Percentiles rank a stretch among this genome's conserved stretches.
These are phyloP conservation scores for Alternaria gansuensis DNA, from an alignment of 2,329 filamentous ascomycete genomes.

Conservation along the genomic window DNA sequence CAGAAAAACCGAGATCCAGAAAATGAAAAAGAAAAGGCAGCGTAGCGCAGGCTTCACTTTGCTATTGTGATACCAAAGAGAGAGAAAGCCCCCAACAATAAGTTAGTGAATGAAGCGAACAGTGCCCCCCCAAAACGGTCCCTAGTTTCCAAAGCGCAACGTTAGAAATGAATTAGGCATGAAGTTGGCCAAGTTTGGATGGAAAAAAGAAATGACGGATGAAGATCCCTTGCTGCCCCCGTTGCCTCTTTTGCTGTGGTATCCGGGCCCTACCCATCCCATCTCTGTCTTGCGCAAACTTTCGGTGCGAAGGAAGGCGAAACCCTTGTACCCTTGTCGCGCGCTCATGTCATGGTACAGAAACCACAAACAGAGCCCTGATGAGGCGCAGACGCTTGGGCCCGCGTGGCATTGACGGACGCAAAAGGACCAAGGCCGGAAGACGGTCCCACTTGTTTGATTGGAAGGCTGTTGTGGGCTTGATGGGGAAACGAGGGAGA, in stretches of 20 bases:
- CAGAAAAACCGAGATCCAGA: neutral
- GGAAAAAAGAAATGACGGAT: slow-evolving; percentile 8
- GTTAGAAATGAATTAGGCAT: slow-evolving; percentile 8
- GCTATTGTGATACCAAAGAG: neutral
- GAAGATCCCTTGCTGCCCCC: slow-evolving; percentile 3
- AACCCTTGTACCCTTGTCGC: slow-evolving; percentile 2
- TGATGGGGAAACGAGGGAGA: slow-evolving; percentile 11
- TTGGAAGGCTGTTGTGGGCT: slow-evolving; percentile 15
- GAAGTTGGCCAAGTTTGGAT: slow-evolving; percentile 7
- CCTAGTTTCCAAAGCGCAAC: slow-evolving; percentile 9
- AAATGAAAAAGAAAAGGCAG: slow-evolving; percentile 1
- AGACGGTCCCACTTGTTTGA: slow-evolving; percentile 13
- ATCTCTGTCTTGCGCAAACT: slow-evolving; percentile 1
- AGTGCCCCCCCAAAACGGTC: slow-evolving; percentile 6
- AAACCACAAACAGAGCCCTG: slow-evolving; percentile 5
- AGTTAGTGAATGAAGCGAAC: slow-evolving; percentile 9
- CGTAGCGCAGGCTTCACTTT: neutral
- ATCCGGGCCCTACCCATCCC: slow-evolving; percentile 5
- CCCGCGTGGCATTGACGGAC: slow-evolving; percentile 9
- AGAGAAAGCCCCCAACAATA: slow-evolving; percentile 4
- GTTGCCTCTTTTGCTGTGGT: slow-evolving; percentile 7
- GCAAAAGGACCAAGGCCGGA: slow-evolving; percentile 8
- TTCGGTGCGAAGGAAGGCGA: slow-evolving; percentile 4
- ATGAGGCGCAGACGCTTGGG: slow-evolving; percentile 9
- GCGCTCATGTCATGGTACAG: slow-evolving; percentile 5